phyloP scores from a whole-genome alignment of 148 eudicot species.

The Fallopia convolvulus region DNA sequence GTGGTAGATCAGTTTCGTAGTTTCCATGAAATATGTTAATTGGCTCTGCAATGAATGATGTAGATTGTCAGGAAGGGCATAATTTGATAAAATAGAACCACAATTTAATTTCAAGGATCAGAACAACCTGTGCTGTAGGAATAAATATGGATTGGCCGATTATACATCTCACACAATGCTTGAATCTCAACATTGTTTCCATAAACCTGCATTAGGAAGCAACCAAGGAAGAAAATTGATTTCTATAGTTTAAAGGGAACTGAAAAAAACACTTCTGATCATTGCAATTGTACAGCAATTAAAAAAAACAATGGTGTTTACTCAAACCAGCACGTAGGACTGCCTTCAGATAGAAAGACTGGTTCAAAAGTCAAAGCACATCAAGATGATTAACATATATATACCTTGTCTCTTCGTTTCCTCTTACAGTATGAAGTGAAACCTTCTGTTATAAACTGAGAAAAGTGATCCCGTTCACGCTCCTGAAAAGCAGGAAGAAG shows the following conservation, averaged over 20 bases:
- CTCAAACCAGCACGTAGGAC: neutral
- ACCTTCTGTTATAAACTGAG: constrained; percentile 95
- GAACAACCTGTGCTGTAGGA: constrained; percentile 80
- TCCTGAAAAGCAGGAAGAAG: constrained; percentile 46
- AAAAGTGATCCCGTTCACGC: constrained; percentile 92
- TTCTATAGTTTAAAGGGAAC: neutral
- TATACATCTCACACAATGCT: constrained; percentile 92
- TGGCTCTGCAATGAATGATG: constrained; percentile 51
- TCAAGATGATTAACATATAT: constrained; percentile 12
- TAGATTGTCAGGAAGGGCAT: neutral
- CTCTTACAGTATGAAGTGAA: constrained; percentile 92
- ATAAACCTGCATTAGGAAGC: constrained; percentile 54
- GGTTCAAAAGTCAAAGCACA: neutral
- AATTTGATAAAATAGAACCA: neutral
- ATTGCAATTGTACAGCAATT: neutral
- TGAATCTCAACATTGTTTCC: constrained; percentile 97
- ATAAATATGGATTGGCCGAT: constrained; percentile 96
- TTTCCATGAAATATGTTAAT: constrained; percentile 90
- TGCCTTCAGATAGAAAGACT: neutral
- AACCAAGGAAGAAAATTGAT: neutral
- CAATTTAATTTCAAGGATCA: neutral
- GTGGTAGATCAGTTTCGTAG: constrained; percentile 81
- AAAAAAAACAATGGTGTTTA: neutral
- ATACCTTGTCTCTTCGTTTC: constrained; percentile 92
- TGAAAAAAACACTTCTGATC: neutral